Evolutionary conservation across 225 moss, liverwort and hornwort genomes (phyloP).

Genomic region (Polytrichum commune): DNA sequence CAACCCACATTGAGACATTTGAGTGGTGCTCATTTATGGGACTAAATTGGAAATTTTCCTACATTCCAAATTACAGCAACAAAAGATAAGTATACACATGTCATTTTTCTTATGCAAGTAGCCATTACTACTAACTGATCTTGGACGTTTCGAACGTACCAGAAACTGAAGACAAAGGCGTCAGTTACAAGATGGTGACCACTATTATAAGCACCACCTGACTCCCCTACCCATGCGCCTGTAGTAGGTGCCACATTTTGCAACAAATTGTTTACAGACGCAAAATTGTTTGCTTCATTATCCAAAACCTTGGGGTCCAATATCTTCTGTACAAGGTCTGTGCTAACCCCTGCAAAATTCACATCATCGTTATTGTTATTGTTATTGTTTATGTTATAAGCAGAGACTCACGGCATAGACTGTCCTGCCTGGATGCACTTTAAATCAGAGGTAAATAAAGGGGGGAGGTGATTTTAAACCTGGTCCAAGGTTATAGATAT

Average conservation of each 20-base stretch:
- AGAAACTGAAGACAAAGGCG: conserved; percentile 55
- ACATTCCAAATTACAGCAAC: no score
- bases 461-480: conserved; percentile 17
- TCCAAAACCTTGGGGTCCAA: conserved; percentile 41
- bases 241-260: conserved; percentile 37
- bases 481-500: conserved; percentile 59
- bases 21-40: no score
- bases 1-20: no score
- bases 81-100: not conserved
- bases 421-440: not conserved
- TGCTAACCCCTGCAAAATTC: conserved; percentile 34
- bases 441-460: not conserved
- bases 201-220: conserved; percentile 67
- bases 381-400: no score
- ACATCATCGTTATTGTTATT: no score
- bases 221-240: conserved; percentile 62
- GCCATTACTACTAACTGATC: not conserved
- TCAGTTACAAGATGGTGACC: conserved; percentile 57
- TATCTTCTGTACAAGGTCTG: conserved; percentile 46
- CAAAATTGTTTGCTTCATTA: conserved; percentile 36
- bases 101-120: not conserved
- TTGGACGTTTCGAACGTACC: conserved; percentile 25
- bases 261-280: conserved; percentile 31
- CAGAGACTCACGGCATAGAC: no score
- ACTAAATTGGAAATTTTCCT: no score